Evolutionary conservation across 1,139 yeast genomes (phyloP), one percentile per base, ranked within the genome.

Genomic region (Hyphopichia khmerensis): DNA sequence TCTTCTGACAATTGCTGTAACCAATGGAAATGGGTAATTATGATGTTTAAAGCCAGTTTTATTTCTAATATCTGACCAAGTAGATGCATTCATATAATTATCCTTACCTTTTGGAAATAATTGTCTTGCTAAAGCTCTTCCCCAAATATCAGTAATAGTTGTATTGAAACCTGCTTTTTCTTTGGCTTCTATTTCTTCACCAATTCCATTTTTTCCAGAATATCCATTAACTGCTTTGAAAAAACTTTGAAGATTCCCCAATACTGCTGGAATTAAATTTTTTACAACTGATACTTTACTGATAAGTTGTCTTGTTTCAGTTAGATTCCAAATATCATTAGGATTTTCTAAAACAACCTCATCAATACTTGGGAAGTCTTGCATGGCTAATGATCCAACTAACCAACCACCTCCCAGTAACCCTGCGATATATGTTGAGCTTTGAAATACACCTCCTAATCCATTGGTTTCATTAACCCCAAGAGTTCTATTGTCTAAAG

Each of bases 401-500:
- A 69, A 44, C 71, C 73, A 71, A 1, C 69, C 51, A 1, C 75
- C 74, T 5, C 77, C 77, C 4, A 72, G 65, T 32, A 72, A 59
- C 0, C 71, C 74, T 41, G 65, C 53, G 11, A 71, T 52, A 47
- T 72, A 71, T 31, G 64, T 65, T 3, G 74, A 49, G 43, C 67
- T 53, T 45, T 72, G 75, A 33, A 72, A 55, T 23, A 72, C 48
- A 1, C 77, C 76, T 1, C 71, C 72, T 40, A 71, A 57, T 2
- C 53, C 55, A 4, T 76, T 77, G 8, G 48, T 45, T 3, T 77
- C 77, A 23, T 69, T 69, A 13, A 82, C 72, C 38, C 79, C 80
- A 2, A 60, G 64, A 6, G 95, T 84, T 55, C 96, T 74, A 52
- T 79, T 77, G 59, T 90, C 97, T 46, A 88, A 64, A 1, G 93